A percentile compares a stretch with the other conserved stretches of the same genome.
These are phyloP conservation scores for Venturia carpophila DNA, from an alignment of 2,329 filamentous ascomycete species.

Conservation along the genomic window DNA sequence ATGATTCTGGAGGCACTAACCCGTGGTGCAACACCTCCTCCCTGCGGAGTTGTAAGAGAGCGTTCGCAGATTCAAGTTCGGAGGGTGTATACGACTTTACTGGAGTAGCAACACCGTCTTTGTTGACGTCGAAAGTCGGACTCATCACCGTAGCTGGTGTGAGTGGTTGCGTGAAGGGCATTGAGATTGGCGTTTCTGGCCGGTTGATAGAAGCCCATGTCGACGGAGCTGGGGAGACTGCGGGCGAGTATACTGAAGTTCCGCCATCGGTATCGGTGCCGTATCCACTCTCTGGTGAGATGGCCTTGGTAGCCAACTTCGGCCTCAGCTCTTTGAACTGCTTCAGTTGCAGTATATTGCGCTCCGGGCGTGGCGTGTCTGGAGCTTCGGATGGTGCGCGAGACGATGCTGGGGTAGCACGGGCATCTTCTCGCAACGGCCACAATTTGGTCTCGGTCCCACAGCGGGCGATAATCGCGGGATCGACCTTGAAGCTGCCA, in stretches of 20 bases:
- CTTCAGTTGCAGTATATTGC: constrained; percentile 9
- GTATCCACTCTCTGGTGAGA: constrained; percentile 18
- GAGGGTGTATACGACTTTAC: constrained; percentile 7
- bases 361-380: constrained; percentile 5
- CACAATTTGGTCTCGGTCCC: constrained; percentile 32
- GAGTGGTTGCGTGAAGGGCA: not conserved
- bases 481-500: constrained; percentile 40
- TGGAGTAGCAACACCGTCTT: constrained; percentile 2
- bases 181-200: not conserved
- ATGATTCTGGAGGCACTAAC: constrained; percentile 6
- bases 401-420: constrained; percentile 14
- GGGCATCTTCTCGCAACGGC: constrained; percentile 20
- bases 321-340: constrained; percentile 11
- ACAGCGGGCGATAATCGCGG: constrained; percentile 32
- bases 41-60: constrained; percentile 12
- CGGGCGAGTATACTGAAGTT: constrained; percentile 3
- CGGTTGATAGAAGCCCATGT: constrained; percentile 13
- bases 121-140: not conserved
- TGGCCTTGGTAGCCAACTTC: not conserved
- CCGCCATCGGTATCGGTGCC: constrained; percentile 17
- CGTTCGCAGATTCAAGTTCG: constrained; percentile 9
- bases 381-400: constrained; percentile 14
- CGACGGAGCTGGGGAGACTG: constrained; percentile 15
- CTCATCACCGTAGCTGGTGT: not conserved
- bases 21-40: constrained; percentile 7